Evolutionary conservation across 2,329 filamentous ascomycete genomes (phyloP), one percentile per base, ranked within the genome.

Genomic region (Byssothecium circinans): DNA sequence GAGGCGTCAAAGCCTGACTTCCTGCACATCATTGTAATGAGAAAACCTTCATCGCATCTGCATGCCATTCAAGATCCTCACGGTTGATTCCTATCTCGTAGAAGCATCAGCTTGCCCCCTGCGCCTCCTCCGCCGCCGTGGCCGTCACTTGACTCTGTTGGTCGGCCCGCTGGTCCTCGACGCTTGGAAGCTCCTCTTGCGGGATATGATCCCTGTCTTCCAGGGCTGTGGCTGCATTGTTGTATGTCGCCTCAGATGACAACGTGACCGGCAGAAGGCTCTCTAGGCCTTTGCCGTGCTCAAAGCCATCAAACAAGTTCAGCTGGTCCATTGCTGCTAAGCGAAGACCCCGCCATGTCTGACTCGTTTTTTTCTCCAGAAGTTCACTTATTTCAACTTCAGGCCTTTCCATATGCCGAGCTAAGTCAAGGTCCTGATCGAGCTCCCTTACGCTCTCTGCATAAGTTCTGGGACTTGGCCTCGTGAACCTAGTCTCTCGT

Each of bases 261-360:
- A 60, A 61, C 48, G 53, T 54, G 47, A 53, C 68, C 64, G 69
- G 65, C 62, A 70, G 68, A 49, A 81, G 72, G 49, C 73, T 69
- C 52, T 81, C 75, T 50, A 85, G 67, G 54, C 89, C 88, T 65
- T 87, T 88, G 33, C 88, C 85, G 60, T 64, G 58, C 45, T 96
- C 91, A 39, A 96, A 88, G 69, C 87, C 89, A 70, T 97, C 91
- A 68, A 97, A 94, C 17, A 84, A 75, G 36, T 83, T 81, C 56
- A 97, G 80, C 60, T 87, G 87, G 47, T 79, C 84, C 55, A 83
- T 84, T 46, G 87, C 85, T 8, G 90, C 88, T 54, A 95, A 82
- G 43, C 94, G 84, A 53, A 99, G 75, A 4, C 90, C 89, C 58
- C 91, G 83, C 94, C 94, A 99, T 47, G 85, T 87, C 70, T 95